Evolutionary conservation across 2,329 filamentous ascomycete genomes (phyloP), one percentile per base, ranked within the genome.

Genomic region (Fusarium globosum): DNA sequence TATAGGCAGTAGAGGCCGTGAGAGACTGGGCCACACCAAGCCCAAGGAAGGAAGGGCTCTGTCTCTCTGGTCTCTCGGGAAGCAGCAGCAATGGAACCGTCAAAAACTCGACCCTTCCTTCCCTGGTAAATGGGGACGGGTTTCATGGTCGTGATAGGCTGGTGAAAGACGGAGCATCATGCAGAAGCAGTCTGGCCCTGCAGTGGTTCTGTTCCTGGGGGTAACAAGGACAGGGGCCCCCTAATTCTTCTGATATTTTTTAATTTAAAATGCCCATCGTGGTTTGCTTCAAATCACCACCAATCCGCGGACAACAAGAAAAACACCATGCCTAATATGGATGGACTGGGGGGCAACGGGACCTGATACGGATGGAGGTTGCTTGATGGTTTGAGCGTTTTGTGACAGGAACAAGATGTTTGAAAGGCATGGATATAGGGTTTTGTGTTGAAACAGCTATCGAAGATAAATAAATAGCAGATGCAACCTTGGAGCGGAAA

Each of bases 191-290:
- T 42, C 41, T 60, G 41, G 39, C 36, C 52, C 55, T 52, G 46
- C 28, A 57, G 41, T 43, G 62, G 51, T 38, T 52, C 38, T 49
- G 21, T 62, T 62, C 36, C 42, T 8, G 51, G 48, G 42, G 51
- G 35, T 48, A 60, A 35, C 65, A 65, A 53, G 58, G 65, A 69
- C 67, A 59, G 46, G 67, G 59, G 45, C 26, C 65, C 66, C 59
- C 67, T 65, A 55, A 69, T 49, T 58, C 61, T 30, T 15, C 12
- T 55, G 21, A 55, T 55, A n/a, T 73, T 49, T 64, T 71, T 74
- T 76, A 76, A 76, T 74, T 76, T 74, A 70, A 76, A 63, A 59
- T 51, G 36, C 33, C 38, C 70, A 57, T 56, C 39, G 52, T 46
- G 55, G 57, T 57, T 74, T 73, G 68, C 63, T 46, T 74, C 63